Base-by-base conservation (phyloP, 768 basidiomycete species). In the Leccinellum luteum region DNA sequence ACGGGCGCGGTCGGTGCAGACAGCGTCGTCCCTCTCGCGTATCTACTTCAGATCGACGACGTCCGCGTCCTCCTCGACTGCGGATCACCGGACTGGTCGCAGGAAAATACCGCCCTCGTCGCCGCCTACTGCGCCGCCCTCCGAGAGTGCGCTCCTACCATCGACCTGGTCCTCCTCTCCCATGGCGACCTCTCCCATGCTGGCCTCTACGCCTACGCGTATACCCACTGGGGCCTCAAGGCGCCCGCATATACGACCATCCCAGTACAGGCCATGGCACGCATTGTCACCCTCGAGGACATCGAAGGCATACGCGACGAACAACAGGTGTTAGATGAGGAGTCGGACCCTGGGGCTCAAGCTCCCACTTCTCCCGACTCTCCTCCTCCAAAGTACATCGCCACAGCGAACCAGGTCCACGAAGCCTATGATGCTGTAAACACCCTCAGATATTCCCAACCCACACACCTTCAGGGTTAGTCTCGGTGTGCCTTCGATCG, bases 181-280 rank as follows among this genome's bases (percentile, higher is more conserved):
- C 94, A 98, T 75, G 95, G 94, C 1, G 93, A 96, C 65, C 80
- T 97, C 13, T 78, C 84, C 0, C 94, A 97, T 68, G 82, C 89
- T 27, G 96, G 96, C 15, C 78, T 98, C n/a, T 94, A 92, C 68
- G 86, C 97, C 12, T 98, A 91, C 72, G 94, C 97, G 6, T 82
- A 91, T 70, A 83, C 94, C 17, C 81, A 84, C 69, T 94, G 92
- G 89, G 87, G 87, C 21, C 79, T 98, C 43, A 87, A 82, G 58
- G 94, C 94, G 21, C 93, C 94, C 3, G 86, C 94, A 19, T 99
- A 98, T 70, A 90, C 92, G 0, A 96, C 95, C 3, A 82, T 98
- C 27, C 96, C 96, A 35, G 94, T 97, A 0, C 92, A 95, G 64
- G 93, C 95, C 55, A 96, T 94, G 88, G 96, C 91, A 4, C 82